A percentile compares a stretch with the other conserved stretches of the same genome.
phyloP scores from a whole-genome alignment of 805 yeast species.

The Saitoella complicata region DNA sequence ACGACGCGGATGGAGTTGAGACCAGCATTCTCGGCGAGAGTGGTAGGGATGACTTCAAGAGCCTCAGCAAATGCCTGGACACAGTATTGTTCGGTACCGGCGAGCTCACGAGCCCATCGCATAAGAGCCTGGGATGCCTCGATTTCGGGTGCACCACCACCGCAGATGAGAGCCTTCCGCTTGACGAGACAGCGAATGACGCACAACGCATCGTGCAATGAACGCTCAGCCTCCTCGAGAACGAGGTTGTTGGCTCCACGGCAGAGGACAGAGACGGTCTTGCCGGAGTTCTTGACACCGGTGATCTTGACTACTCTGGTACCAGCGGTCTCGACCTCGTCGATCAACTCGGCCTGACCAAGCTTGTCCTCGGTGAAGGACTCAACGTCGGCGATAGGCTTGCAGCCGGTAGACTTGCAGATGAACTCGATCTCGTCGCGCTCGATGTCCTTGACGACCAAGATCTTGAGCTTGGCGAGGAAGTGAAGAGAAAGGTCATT shows the following conservation, averaged over 20 bases:
- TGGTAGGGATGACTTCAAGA: slow-evolving; percentile 80
- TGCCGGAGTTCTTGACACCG: slow-evolving; percentile 46
- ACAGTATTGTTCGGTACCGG: slow-evolving; percentile 81
- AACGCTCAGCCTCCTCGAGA: slow-evolving; percentile 92
- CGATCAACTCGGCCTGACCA: slow-evolving; percentile 82
- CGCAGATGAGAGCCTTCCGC: slow-evolving; percentile 81
- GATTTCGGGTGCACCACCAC: slow-evolving; percentile 97
- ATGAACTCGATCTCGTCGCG: slow-evolving; percentile 93
- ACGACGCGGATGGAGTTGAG: slow-evolving; percentile 80
- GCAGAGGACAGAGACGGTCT: slow-evolving; percentile 73
- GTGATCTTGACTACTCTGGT: slow-evolving; percentile 79
- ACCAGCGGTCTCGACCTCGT: slow-evolving; percentile 79
- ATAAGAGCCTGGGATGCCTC: slow-evolving; percentile 64
- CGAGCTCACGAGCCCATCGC: slow-evolving; percentile 52
- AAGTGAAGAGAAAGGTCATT: slow-evolving; percentile 90
- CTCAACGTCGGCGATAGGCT: slow-evolving; percentile 91
- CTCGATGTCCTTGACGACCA: slow-evolving; percentile 91
- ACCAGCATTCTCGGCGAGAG: slow-evolving; percentile 91
- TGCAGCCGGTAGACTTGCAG: slow-evolving; percentile 57
- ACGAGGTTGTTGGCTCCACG: slow-evolving; percentile 89
- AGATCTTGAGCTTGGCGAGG: slow-evolving; percentile 75
- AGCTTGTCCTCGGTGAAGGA: slow-evolving; percentile 83
- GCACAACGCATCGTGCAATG: slow-evolving; percentile 93
- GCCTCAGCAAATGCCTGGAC: slow-evolving; percentile 88
- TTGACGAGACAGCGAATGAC: slow-evolving; percentile 78